A percentile compares a stretch with the other conserved stretches of the same genome.
These are phyloP conservation scores for Flaveria floridana DNA, from an alignment of 140 eudicot genomes.

Conservation along the genomic window DNA sequence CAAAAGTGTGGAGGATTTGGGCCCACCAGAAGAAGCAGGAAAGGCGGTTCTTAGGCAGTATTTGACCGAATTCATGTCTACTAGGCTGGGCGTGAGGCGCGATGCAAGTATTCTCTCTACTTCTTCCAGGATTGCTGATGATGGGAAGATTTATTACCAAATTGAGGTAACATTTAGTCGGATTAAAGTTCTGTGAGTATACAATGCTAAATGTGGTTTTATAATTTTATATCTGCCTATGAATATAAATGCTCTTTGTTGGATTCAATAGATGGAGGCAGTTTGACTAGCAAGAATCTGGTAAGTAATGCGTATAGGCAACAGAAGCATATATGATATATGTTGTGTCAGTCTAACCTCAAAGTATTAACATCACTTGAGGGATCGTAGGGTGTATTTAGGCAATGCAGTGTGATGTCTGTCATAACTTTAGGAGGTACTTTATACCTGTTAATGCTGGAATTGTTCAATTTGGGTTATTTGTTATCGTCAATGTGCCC, in stretches of 20 bases:
- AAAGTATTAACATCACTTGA: too few species aligned
- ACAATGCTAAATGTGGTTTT: too few species aligned
- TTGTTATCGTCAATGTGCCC: background rate
- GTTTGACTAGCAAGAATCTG: background rate
- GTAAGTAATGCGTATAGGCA: background rate
- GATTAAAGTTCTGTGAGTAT: background rate
- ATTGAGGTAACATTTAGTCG: constrained; percentile 60
- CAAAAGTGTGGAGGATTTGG: constrained; percentile 79
- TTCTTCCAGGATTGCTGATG: constrained; percentile 73
- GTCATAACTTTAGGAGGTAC: too few species aligned
- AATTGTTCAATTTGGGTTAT: background rate
- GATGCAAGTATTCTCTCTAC: constrained; percentile 78
- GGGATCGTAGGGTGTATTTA: too few species aligned
- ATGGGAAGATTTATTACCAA: constrained; percentile 84
- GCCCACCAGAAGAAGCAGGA: constrained; percentile 88
- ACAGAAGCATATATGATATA: background rate
- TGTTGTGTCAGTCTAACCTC: background rate
- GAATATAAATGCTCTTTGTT: too few species aligned
- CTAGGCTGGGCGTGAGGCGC: constrained; percentile 89
- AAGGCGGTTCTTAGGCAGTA: constrained; percentile 70
- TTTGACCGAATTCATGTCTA: constrained; percentile 95
- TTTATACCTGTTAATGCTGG: too few species aligned
- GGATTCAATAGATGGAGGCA: too few species aligned
- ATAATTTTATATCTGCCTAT: too few species aligned
- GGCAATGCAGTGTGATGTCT: too few species aligned